Evolutionary conservation across 305 asterid genomes (phyloP).

Genomic region (Fraxinus paxiana): DNA sequence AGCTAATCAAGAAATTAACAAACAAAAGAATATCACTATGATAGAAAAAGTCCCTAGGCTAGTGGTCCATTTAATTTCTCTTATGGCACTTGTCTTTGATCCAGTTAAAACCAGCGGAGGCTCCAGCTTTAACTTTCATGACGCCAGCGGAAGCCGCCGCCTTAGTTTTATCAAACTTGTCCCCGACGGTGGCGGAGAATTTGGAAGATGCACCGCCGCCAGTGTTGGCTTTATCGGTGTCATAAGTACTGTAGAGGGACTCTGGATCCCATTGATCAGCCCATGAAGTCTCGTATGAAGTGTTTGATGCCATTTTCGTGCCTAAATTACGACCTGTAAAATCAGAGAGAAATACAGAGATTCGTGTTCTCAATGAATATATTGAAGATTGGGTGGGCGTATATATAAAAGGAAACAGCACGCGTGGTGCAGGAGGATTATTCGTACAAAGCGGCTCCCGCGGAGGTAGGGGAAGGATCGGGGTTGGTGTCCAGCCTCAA

Average conservation of each 20-base stretch:
- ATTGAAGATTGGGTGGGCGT: background rate
- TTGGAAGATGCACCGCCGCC: background rate
- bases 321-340: background rate
- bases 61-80: constrained; percentile 22
- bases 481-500: background rate
- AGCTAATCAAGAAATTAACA: background rate
- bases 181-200: constrained; percentile 24
- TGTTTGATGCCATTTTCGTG: constrained; percentile 21
- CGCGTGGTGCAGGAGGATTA: background rate
- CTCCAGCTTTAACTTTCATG: constrained; percentile 43
- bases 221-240: background rate
- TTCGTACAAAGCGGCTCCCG: background rate
- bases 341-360: background rate
- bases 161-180: constrained; percentile 38
- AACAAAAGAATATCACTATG: background rate
- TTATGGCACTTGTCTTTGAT: constrained; percentile 52
- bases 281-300: background rate
- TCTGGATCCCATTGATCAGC: constrained; percentile 6
- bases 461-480: background rate
- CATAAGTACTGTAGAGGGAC: background rate
- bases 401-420: background rate
- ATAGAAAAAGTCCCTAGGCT: background rate
- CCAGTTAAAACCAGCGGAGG: constrained; percentile 50
- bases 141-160: constrained; percentile 44
- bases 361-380: background rate